A percentile compares a stretch with the other conserved stretches of the same genome.
Evolutionary conservation across 2,329 filamentous ascomycete genomes (phyloP).

Genomic region (Endocalyx cinctus): DNA sequence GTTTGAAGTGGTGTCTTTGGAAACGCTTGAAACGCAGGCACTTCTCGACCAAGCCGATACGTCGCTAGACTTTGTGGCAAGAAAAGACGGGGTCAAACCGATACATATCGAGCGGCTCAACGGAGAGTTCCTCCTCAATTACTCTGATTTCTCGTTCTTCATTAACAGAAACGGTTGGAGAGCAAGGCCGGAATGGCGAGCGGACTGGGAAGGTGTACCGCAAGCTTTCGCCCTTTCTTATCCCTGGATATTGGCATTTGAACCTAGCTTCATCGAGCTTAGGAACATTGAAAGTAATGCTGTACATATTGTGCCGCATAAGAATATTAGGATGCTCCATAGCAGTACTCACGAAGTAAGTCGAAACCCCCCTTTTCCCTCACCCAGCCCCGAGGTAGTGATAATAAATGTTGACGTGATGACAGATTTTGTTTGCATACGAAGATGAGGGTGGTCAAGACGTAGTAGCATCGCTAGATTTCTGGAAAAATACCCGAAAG

Average conservation of each 20-base stretch:
- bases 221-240: constrained; percentile 91
- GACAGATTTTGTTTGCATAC: constrained; percentile 91
- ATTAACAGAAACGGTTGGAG: constrained; percentile 98
- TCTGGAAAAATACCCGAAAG: constrained; percentile 71
- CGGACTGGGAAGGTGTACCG: constrained; percentile 94
- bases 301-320: constrained; percentile 92
- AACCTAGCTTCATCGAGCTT: constrained; percentile 96
- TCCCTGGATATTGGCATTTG: constrained; percentile 95
- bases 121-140: constrained; percentile 95
- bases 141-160: constrained; percentile 98
- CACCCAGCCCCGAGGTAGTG: neutral
- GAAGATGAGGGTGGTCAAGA: constrained; percentile 94
- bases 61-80: constrained; percentile 91
- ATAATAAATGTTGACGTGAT: constrained; percentile 11
- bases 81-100: constrained; percentile 88
- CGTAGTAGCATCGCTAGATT: constrained; percentile 90
- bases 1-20: constrained; percentile 93
- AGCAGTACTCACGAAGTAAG: constrained; percentile 93
- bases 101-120: constrained; percentile 97
- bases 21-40: constrained; percentile 97
- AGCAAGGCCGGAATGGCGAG: constrained; percentile 91
- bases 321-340: constrained; percentile 96
- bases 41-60: constrained; percentile 96
- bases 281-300: constrained; percentile 91
- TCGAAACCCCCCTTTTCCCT: constrained; percentile 8